Evolutionary conservation across 805 yeast genomes (phyloP).

Genomic region (Cyberlindnera xylosilytica): DNA sequence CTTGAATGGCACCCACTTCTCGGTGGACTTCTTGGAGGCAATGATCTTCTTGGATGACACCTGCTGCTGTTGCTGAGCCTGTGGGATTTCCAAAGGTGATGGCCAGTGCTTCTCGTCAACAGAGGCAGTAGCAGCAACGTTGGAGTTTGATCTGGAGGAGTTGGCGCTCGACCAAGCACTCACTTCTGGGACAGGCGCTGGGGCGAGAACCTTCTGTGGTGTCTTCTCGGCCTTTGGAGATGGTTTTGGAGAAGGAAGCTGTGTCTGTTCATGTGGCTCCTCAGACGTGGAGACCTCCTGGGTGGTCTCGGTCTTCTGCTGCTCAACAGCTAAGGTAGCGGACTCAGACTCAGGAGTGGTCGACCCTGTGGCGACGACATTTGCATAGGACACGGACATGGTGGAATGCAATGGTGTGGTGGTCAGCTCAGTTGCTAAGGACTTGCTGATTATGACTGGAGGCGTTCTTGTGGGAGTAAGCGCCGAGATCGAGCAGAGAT

Average conservation of each 20-base stretch:
- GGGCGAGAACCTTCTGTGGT: constrained; percentile 39
- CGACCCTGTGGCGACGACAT: constrained; percentile 26
- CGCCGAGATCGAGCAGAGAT: not conserved
- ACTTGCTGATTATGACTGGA: not conserved
- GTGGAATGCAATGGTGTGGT: not conserved
- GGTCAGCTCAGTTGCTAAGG: not conserved
- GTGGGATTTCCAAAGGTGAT: constrained; percentile 33
- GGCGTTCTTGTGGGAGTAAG: too few relatives aligned
- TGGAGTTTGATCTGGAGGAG: constrained; percentile 25
- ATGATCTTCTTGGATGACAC: constrained; percentile 16
- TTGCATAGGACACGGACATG: constrained; percentile 31
- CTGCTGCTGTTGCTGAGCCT: constrained; percentile 15
- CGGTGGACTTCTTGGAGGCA: constrained; percentile 35
- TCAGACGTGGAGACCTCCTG: constrained; percentile 4
- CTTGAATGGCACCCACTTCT: constrained; percentile 72
- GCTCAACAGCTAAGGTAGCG: constrained; percentile 7
- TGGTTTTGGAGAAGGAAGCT: constrained; percentile 28
- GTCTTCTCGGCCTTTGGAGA: constrained; percentile 26
- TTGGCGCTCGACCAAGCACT: constrained; percentile 51
- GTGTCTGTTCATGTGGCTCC: constrained; percentile 13
- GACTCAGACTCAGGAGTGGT: constrained; percentile 21
- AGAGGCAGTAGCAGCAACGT: constrained; percentile 11
- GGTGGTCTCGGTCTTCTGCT: constrained; percentile 1
- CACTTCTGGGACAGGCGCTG: constrained; percentile 63
- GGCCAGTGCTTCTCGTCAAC: constrained; percentile 34